A percentile compares a stretch with the other conserved stretches of the same genome.
phyloP scores from a whole-genome alignment of 139 green algal species.

The Diplosphaera chodatii region DNA sequence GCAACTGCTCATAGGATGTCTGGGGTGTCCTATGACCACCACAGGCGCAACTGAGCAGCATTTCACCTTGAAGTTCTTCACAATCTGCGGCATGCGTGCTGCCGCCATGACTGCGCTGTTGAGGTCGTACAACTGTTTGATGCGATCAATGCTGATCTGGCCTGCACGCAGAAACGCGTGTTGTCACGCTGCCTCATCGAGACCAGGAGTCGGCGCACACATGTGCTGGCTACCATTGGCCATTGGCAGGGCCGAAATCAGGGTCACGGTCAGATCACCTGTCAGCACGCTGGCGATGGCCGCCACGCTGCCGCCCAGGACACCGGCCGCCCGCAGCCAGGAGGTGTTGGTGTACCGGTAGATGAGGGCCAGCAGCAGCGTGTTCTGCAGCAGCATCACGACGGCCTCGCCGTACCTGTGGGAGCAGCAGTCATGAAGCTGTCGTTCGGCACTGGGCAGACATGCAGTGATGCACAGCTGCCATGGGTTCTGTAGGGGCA shows the following conservation, averaged over 20 bases:
- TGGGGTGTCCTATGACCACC: background rate
- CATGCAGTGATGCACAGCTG: too few species aligned
- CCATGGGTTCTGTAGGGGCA: too few species aligned
- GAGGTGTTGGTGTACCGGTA: constrained; percentile 48
- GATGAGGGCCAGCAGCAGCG: constrained; percentile 59
- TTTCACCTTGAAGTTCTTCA: constrained; percentile 39
- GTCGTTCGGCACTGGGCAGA: too few species aligned
- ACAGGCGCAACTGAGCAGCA: background rate
- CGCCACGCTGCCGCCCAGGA: constrained; percentile 7
- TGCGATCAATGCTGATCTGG: constrained; percentile 10
- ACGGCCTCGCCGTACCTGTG: constrained; percentile 77
- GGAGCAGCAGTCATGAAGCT: too few species aligned
- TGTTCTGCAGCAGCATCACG: constrained; percentile 52
- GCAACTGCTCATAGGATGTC: background rate
- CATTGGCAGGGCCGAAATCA: too few species aligned
- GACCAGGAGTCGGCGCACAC: background rate
- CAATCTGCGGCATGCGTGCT: constrained; percentile 65
- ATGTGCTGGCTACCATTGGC: too few species aligned
- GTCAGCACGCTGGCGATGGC: constrained; percentile 5
- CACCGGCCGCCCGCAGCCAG: constrained; percentile 1
- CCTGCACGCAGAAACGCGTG: constrained; percentile 29
- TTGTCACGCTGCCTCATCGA: background rate
- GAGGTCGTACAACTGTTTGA: constrained; percentile 43
- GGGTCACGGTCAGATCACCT: too few species aligned
- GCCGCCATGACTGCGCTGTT: constrained; percentile 66